Evolutionary conservation across 2,329 filamentous ascomycete genomes (phyloP).

Genomic region (Emmonsiellopsis sp.): DNA sequence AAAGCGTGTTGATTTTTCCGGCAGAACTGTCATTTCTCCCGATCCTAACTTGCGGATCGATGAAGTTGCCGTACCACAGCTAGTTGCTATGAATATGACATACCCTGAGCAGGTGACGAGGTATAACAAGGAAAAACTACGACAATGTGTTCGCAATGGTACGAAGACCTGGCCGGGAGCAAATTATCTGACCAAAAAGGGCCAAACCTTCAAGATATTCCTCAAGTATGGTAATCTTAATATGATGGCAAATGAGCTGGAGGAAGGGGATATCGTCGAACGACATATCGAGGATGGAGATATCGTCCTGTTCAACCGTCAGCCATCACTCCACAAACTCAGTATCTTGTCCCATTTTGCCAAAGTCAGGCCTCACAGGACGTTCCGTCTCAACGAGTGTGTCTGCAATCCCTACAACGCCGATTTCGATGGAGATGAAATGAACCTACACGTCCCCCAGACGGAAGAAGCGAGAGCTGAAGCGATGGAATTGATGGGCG

Average conservation of each 20-base stretch:
- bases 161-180: conserved; percentile 77
- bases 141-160: conserved; percentile 65
- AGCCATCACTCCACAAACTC: conserved; percentile 94
- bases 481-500: conserved; percentile 93
- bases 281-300: conserved; percentile 92
- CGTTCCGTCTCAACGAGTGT: conserved; percentile 95
- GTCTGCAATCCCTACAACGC: conserved; percentile 97
- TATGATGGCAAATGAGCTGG: conserved; percentile 62
- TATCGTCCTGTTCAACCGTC: conserved; percentile 94
- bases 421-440: conserved; percentile 98
- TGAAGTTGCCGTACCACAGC: conserved; percentile 79
- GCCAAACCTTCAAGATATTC: conserved; percentile 60
- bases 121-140: conserved; percentile 77
- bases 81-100: conserved; percentile 93
- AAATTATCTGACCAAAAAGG: conserved; percentile 67
- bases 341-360: conserved; percentile 95
- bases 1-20: conserved; percentile 98
- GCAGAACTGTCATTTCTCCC: conserved; percentile 92
- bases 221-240: conserved; percentile 67
- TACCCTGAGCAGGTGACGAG: conserved; percentile 83
- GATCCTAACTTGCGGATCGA: conserved; percentile 92
- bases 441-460: conserved; percentile 97
- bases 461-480: conserved; percentile 94
- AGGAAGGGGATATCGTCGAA: conserved; percentile 81
- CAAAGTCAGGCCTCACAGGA: conserved; percentile 89